A percentile compares a stretch with the other conserved stretches of the same genome.
phyloP scores from a whole-genome alignment of 2,329 filamentous ascomycete species.

The Ascochyta koolunga region DNA sequence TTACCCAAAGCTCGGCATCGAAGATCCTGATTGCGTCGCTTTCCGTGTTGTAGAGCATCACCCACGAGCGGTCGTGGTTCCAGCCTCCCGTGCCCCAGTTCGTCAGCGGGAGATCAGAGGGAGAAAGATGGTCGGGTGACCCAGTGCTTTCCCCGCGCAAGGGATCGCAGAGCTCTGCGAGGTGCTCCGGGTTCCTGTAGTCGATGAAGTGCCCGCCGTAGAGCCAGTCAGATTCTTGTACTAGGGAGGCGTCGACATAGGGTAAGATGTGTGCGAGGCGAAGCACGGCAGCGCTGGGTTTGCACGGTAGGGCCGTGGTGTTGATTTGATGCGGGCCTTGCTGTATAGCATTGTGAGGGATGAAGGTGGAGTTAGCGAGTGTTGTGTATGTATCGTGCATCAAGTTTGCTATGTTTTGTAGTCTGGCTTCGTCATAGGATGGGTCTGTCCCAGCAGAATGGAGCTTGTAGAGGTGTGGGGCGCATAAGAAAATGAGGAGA shows the following conservation, averaged over 20 bases:
- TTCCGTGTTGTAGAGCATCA: slow-evolving; percentile 19
- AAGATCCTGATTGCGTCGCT: slow-evolving; percentile 19
- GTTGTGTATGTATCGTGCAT: slow-evolving; percentile 22
- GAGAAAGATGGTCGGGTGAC: slow-evolving; percentile 12
- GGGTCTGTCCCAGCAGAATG: neutral
- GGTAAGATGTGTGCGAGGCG: slow-evolving; percentile 24
- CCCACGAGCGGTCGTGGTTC: slow-evolving; percentile 18
- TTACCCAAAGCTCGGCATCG: slow-evolving; percentile 14
- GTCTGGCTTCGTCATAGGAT: slow-evolving; percentile 14
- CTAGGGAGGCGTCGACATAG: slow-evolving; percentile 16
- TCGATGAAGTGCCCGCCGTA: slow-evolving; percentile 21
- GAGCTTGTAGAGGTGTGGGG: slow-evolving; percentile 7
- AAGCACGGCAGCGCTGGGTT: slow-evolving; percentile 12
- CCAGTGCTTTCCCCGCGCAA: neutral
- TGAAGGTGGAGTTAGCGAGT: slow-evolving; percentile 20
- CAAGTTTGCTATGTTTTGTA: slow-evolving; percentile 15
- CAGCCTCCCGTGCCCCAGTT: slow-evolving; percentile 19
- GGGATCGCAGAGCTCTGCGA: slow-evolving; percentile 9
- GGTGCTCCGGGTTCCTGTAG: slow-evolving; percentile 13
- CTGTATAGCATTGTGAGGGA: slow-evolving; percentile 18
- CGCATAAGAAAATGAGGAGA: slow-evolving; percentile 6
- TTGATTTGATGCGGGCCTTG: slow-evolving; percentile 24
- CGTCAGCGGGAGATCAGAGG: slow-evolving; percentile 13
- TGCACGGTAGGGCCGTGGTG: slow-evolving; percentile 14
- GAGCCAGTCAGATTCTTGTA: slow-evolving; percentile 16